Evolutionary conservation across 345 rosid genomes (phyloP).

Genomic region (Lumnitzera littorea): DNA sequence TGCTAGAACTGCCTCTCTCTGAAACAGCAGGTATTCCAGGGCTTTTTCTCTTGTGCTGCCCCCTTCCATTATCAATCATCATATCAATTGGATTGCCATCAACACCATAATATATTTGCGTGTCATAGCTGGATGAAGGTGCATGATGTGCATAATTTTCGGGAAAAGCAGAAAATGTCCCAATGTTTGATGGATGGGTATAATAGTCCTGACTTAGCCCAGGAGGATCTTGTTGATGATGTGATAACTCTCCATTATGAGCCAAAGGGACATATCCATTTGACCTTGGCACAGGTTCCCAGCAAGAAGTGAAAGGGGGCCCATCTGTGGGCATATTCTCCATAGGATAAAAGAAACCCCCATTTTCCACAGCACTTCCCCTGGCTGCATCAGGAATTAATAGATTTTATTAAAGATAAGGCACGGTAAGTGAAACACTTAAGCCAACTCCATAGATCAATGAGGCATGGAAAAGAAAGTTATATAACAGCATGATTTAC

Average conservation of each 20-base stretch:
- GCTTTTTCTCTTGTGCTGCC: constrained; percentile 68
- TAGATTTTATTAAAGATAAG: constrained; percentile 1
- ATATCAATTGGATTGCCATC: constrained; percentile 51
- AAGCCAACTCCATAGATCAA: neutral
- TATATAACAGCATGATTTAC: too few species aligned
- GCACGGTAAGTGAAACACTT: neutral
- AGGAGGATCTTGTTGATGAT: constrained; percentile 44
- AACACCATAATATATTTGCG: constrained; percentile 36
- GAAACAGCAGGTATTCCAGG: constrained; percentile 54
- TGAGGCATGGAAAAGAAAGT: neutral
- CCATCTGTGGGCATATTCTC: constrained; percentile 46
- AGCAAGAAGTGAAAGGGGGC: constrained; percentile 45
- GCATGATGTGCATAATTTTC: constrained; percentile 46
- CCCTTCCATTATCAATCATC: constrained; percentile 45
- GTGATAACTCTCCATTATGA: constrained; percentile 41
- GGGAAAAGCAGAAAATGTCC: constrained; percentile 35
- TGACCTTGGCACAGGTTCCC: constrained; percentile 54
- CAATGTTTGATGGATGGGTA: constrained; percentile 30
- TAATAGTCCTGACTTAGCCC: constrained; percentile 46
- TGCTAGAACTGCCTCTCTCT: constrained; percentile 71
- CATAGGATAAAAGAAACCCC: constrained; percentile 38
- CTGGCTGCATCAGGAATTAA: constrained; percentile 34
- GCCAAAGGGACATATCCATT: constrained; percentile 39
- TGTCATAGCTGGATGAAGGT: constrained; percentile 53
- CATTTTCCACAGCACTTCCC: constrained; percentile 36